Base-by-base conservation (phyloP, 805 yeast genomes). In the Maudiozyma barnettii region DNA sequence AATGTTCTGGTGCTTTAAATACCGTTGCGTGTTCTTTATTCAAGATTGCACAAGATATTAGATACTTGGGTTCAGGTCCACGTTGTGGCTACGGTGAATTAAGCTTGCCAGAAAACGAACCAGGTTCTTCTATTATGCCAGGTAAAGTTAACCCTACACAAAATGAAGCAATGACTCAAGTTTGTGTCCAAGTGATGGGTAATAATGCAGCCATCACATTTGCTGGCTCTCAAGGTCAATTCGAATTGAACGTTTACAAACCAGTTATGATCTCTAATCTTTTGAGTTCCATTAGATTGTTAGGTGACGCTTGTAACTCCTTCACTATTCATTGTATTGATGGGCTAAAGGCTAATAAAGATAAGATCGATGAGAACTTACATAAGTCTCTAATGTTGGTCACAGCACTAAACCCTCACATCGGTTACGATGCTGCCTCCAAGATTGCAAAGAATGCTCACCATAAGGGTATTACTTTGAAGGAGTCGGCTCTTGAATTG, bases 71-170 rank as follows among this genome's bases (percentile, higher is more conserved):
- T 54, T 87, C 96, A 42, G 99, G 99, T 62, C 99, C 99, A 66
- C 84, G 99, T 75, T 93, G 99, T 73, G 99, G 99, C 54, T 93
- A 93, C 72, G 97, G 97, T 48, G 99, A 93, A 73, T 79, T 93
- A 58, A 65, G 88, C 23, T 75, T 93, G 59, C 99, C 99, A 54
- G 98, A 91, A 75, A 93, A 93, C 71, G 99, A 93, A 75, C 99
- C 99, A 49, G 99, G 99, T 64, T 88, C 97, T 50, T 89, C 97
- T 26, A 93, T 93, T 70, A 93, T 93, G 99, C 99, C 99, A 45
- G 99, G 99, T 67, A 93, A 93, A 75, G 97, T 93, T 54, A 93
- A 93, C 78, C 99, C 99, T 56, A 93, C 99, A 48, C 99, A 93
- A 76, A 90, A 90, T 70, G 99, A 93, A 77, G 99, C 99, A 47